Evolutionary conservation across 352 stramenopile genomes (phyloP).

Genomic region (Saprolegnia diclina): DNA sequence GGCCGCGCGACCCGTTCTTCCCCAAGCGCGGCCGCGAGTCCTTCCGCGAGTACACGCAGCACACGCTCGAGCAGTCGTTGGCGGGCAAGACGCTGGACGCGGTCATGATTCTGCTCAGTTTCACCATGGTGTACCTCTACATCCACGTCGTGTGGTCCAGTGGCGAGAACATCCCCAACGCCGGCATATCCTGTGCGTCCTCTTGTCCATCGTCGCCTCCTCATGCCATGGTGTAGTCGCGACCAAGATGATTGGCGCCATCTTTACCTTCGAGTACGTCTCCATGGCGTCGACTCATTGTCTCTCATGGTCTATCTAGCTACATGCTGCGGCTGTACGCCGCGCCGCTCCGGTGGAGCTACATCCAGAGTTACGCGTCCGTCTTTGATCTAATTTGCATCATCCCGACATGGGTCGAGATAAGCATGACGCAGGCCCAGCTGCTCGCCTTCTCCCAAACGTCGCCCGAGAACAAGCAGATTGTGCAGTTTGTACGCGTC

Average conservation of each 20-base stretch:
- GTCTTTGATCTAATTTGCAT: conserved; percentile 53
- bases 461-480: conserved; percentile 14
- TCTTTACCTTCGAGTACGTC: conserved; percentile 64
- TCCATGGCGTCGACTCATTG: neutral
- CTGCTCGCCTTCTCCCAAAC: neutral
- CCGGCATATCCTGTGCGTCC: conserved; percentile 47
- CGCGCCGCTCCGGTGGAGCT: conserved; percentile 52
- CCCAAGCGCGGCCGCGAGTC: conserved; percentile 32
- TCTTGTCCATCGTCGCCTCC: no score
- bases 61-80: conserved; percentile 61
- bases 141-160: conserved; percentile 53
- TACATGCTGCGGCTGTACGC: conserved; percentile 57
- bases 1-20: conserved; percentile 8
- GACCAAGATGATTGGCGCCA: conserved; percentile 24
- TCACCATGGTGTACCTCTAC: conserved; percentile 58
- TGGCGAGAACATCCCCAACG: conserved; percentile 28
- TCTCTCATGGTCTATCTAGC: conserved; percentile 17
- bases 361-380: conserved; percentile 39
- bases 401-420: conserved; percentile 49
- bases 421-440: conserved; percentile 9
- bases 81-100: conserved; percentile 39
- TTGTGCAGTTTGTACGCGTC: conserved; percentile 28
- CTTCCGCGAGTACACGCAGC: conserved; percentile 58
- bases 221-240: neutral
- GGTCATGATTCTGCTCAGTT: conserved; percentile 44